phyloP scores from a whole-genome alignment of 805 yeast species.

The Kuraishia capsulata region DNA sequence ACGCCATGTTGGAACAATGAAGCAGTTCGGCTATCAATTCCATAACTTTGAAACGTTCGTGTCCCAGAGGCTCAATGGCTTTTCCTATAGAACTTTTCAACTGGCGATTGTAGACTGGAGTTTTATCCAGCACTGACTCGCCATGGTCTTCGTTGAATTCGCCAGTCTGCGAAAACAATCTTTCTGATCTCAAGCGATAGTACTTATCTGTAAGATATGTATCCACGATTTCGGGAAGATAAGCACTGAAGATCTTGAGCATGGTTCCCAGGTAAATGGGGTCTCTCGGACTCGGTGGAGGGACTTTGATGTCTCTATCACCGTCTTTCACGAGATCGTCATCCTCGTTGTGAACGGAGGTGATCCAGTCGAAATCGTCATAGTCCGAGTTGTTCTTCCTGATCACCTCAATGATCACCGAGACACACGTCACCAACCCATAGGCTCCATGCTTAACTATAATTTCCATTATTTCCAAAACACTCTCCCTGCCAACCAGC shows the following conservation, averaged over 20 bases:
- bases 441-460: constrained; percentile 69
- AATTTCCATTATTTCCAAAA: constrained; percentile 59
- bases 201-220: constrained; percentile 20
- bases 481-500: constrained; percentile 63
- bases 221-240: constrained; percentile 19
- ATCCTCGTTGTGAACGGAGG: constrained; percentile 9
- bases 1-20: constrained; percentile 96
- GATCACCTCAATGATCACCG: constrained; percentile 86
- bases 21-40: constrained; percentile 90
- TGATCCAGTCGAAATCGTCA: constrained; percentile 42
- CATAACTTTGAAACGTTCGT: constrained; percentile 82
- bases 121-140: background rate
- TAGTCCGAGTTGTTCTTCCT: constrained; percentile 94
- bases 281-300: constrained; percentile 69
- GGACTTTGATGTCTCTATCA: constrained; percentile 1
- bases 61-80: constrained; percentile 66
- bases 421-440: constrained; percentile 88
- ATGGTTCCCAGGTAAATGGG: constrained; percentile 87
- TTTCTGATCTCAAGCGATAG: constrained; percentile 6
- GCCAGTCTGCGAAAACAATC: background rate
- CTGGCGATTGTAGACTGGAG: constrained; percentile 1
- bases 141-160: background rate
- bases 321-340: constrained; percentile 1
- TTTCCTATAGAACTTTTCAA: constrained; percentile 53
- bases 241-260: constrained; percentile 61